Base-by-base conservation (phyloP, 768 basidiomycete species). In the Boletus rubescentipes region DNA sequence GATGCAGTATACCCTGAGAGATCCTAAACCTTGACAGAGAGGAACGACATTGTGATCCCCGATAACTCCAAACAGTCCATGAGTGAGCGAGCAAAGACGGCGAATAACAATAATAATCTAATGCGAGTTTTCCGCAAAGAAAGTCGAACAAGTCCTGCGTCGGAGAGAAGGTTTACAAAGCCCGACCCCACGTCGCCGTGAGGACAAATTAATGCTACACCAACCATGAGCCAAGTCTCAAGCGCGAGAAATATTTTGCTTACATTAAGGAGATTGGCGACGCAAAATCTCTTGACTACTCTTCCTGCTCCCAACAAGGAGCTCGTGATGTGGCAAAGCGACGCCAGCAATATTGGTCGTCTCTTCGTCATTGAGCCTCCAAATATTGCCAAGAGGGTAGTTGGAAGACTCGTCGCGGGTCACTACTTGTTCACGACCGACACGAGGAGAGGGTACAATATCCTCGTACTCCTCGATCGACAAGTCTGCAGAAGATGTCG, bases 351-450 rank as follows among this genome's bases (percentile, higher is more conserved):
- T 68, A 30, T 75, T 77, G 59, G 79, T 80, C 63, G 75, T 82
- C 69, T 91, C 88, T 61, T 88, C 85, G 18, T 85, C 84, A 54
- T 87, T 87, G 37, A 91, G 62, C 47, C 76, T 77, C 88, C 88
- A 91, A 51, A 91, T 91, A 55, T 82, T 88, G 16, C 63, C 55
- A 23, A 78, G 62, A 41, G 75, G 65, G 18, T 73, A 65, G 43
- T 63, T 67, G 21, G 65, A 58, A 9, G 70, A 64, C 48, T 74
- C 63, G 35, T 66, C 61, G 58, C 55, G 61, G 49, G 60, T 51
- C 38, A 59, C 57, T 45, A 63, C 60, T 50, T 55, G 64, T 44
- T 67, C 71, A 53, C 63, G 65, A 54, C 55, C 67, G 42, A 54
- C 60, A 29, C 63, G 64, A 55, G 46, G 65, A 54, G 63, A 65